phyloP scores from a whole-genome alignment of 2,329 filamentous ascomycete species.

The Lizonia empirigonia region DNA sequence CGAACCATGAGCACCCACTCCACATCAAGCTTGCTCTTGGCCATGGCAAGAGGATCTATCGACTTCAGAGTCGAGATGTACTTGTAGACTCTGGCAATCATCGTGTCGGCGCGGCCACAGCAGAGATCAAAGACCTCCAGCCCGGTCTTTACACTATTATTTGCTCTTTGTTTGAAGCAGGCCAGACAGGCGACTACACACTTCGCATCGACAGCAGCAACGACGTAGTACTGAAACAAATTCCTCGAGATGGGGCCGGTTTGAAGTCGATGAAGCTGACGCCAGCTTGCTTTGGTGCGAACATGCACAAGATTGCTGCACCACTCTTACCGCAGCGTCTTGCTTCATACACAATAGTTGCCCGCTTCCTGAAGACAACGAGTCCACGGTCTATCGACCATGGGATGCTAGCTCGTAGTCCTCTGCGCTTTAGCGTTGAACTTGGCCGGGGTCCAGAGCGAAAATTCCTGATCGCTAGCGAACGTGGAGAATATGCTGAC shows the following conservation, averaged over 20 bases:
- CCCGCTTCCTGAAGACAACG: slow-evolving; percentile 50
- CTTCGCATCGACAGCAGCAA: slow-evolving; percentile 73
- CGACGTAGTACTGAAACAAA: slow-evolving; percentile 61
- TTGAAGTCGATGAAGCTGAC: slow-evolving; percentile 66
- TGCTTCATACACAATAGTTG: slow-evolving; percentile 66
- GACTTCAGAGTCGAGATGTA: slow-evolving; percentile 76
- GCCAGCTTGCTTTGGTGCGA: slow-evolving; percentile 57
- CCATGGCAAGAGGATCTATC: slow-evolving; percentile 70
- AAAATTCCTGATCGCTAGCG: slow-evolving; percentile 66
- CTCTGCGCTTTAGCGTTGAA: slow-evolving; percentile 74
- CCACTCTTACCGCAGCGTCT: slow-evolving; percentile 59
- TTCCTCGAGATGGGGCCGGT: slow-evolving; percentile 78
- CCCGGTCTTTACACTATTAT: slow-evolving; percentile 84
- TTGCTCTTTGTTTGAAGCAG: slow-evolving; percentile 86
- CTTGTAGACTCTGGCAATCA: slow-evolving; percentile 88
- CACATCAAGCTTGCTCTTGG: slow-evolving; percentile 87
- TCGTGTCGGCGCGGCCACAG: slow-evolving; percentile 75
- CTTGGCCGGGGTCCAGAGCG: slow-evolving; percentile 73
- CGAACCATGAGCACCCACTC: slow-evolving; percentile 70
- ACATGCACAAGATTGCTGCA: slow-evolving; percentile 60
- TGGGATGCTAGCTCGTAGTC: slow-evolving; percentile 47
- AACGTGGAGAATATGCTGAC: slow-evolving; percentile 78
- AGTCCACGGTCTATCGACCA: slow-evolving; percentile 36
- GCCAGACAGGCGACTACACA: slow-evolving; percentile 74
- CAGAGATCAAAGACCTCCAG: slow-evolving; percentile 65